Evolutionary conservation across 2,329 filamentous ascomycete genomes (phyloP).

Genomic region (Cladophialophora yegresii): DNA sequence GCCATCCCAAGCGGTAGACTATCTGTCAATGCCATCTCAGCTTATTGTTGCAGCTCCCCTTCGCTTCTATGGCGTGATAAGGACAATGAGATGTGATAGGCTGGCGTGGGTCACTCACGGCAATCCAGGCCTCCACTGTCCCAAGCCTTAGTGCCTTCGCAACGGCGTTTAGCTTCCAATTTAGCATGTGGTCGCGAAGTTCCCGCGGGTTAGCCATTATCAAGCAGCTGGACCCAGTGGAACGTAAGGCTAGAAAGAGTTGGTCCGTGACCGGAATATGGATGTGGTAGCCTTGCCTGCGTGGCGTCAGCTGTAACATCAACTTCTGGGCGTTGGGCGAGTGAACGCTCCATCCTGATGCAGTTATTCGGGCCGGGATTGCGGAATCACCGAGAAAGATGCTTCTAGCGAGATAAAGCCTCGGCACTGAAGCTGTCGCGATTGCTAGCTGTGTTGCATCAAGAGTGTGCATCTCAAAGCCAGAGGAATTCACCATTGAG

Average conservation of each 20-base stretch:
- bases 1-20: background rate
- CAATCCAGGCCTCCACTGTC: conserved; percentile 2
- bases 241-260: background rate
- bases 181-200: conserved; percentile 12
- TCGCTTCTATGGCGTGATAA: conserved; percentile 25
- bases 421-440: background rate
- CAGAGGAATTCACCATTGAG: background rate
- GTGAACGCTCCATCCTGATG: background rate
- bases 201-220: conserved; percentile 1
- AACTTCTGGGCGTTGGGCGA: conserved; percentile 3
- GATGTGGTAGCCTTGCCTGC: conserved; percentile 1
- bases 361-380: background rate
- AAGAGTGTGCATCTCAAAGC: background rate
- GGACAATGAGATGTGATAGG: conserved; percentile 16
- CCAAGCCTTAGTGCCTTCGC: conserved; percentile 13
- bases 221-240: background rate
- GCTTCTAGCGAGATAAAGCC: background rate
- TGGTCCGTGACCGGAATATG: background rate
- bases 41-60: conserved; percentile 13
- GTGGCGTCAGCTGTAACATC: conserved; percentile 17
- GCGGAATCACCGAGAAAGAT: background rate
- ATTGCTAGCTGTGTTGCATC: background rate
- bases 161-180: background rate
- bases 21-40: conserved; percentile 4
- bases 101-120: conserved; percentile 2